These are phyloP conservation scores for Sanghuangporus sanghuang DNA, from an alignment of 1,284 basidiomycete species.

Conservation along the genomic window DNA sequence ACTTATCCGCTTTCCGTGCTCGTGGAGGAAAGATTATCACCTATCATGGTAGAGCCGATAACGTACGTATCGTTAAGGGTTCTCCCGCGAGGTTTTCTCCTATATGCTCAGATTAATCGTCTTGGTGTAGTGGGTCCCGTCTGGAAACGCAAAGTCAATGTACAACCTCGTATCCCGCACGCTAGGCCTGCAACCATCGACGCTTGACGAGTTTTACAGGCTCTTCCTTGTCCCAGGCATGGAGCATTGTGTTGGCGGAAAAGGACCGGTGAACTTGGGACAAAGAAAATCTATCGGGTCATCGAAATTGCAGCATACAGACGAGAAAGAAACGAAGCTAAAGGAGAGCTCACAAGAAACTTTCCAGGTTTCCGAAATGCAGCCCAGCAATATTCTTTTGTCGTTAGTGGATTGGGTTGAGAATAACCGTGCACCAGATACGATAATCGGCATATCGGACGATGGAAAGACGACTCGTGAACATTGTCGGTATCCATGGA, in stretches of 20 bases:
- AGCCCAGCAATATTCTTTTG: slow-evolving; percentile 30
- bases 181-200: slow-evolving; percentile 20
- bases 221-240: slow-evolving; percentile 40
- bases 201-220: slow-evolving; percentile 32
- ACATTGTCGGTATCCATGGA: slow-evolving; percentile 22
- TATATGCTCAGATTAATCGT: not conserved
- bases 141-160: slow-evolving; percentile 30
- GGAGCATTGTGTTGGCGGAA: slow-evolving; percentile 31
- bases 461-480: slow-evolving; percentile 10
- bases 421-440: slow-evolving; percentile 29
- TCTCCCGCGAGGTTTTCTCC: not conserved
- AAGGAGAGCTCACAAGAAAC: not conserved
- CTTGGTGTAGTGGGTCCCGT: slow-evolving; percentile 29
- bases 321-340: not conserved
- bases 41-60: slow-evolving; percentile 20
- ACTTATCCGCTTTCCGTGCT: slow-evolving; percentile 22
- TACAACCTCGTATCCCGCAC: slow-evolving; percentile 31
- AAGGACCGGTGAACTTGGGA: slow-evolving; percentile 19
- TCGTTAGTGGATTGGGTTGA: slow-evolving; percentile 40
- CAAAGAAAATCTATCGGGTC: slow-evolving; percentile 18
- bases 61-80: slow-evolving; percentile 9
- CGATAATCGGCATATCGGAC: slow-evolving; percentile 26
- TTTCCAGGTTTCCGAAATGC: not conserved
- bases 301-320: not conserved
- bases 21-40: slow-evolving; percentile 25